Percentiles rank a stretch among this genome's conserved stretches.
Conservation (phyloP, 116 monocot species). For the Posidonia oceanica region DNA sequence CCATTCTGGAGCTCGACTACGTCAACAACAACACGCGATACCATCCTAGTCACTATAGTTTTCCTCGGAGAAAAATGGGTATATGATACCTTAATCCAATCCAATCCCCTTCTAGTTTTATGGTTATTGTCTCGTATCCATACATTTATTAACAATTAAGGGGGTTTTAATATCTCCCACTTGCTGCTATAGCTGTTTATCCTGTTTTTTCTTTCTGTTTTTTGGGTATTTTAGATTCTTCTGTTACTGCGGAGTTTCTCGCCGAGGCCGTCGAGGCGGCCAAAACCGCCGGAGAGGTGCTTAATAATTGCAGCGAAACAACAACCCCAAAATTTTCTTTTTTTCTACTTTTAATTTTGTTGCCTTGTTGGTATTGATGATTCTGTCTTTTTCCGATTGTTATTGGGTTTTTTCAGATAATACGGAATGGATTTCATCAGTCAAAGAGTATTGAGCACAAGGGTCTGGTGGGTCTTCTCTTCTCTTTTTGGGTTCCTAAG, state of each 20-base stretch:
- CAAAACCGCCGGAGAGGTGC: constrained; percentile 78
- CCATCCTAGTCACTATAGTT: too few species aligned
- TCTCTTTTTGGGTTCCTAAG: not conserved
- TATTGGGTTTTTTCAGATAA: constrained; percentile 29
- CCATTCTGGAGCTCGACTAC: too few species aligned
- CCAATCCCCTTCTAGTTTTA: too few species aligned
- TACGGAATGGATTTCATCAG: constrained; percentile 68
- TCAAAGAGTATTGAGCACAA: constrained; percentile 95
- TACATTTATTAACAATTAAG: too few species aligned
- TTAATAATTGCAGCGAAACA: not conserved
- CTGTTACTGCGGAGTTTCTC: constrained; percentile 38
- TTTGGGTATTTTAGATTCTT: too few species aligned
- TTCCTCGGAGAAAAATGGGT: too few species aligned
- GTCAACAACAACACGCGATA: too few species aligned
- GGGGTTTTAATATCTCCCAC: too few species aligned
- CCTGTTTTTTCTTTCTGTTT: too few species aligned
- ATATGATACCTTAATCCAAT: too few species aligned
- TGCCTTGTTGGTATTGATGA: not conserved
- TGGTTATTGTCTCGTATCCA: too few species aligned
- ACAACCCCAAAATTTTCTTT: not conserved
- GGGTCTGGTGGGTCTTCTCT: constrained; percentile 44
- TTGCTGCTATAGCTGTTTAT: too few species aligned
- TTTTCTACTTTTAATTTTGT: constrained; percentile 4
- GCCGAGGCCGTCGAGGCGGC: constrained; percentile 80
- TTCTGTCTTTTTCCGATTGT: not conserved